A percentile compares a stretch with the other conserved stretches of the same genome.
Evolutionary conservation across 495 filamentous ascomycete species (phyloP).

Genomic region (Lasiosphaeria miniovina): DNA sequence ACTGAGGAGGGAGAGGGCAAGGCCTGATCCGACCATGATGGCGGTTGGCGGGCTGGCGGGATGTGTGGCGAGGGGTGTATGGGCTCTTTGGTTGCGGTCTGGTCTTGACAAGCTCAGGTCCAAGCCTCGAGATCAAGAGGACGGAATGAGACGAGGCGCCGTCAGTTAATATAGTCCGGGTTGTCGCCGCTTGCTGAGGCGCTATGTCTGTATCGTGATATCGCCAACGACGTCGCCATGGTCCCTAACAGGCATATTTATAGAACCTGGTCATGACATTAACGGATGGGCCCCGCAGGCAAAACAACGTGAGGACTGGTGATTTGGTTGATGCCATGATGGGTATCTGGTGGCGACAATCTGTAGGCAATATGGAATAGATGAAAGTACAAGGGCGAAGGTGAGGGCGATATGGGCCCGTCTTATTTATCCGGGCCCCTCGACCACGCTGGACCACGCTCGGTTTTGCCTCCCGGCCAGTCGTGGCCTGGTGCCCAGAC

Average conservation of each 20-base stretch:
- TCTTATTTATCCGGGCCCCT: slow-evolving; percentile 33
- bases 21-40: slow-evolving; percentile 29
- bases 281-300: slow-evolving; percentile 13
- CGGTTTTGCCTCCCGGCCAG: slow-evolving; percentile 14
- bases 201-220: neutral
- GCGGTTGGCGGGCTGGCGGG: slow-evolving; percentile 1
- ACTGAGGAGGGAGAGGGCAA: slow-evolving; percentile 31
- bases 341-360: slow-evolving; percentile 32
- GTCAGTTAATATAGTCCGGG: slow-evolving; percentile 22
- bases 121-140: slow-evolving; percentile 6
- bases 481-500: slow-evolving; percentile 17
- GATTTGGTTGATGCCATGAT: slow-evolving; percentile 17
- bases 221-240: slow-evolving; percentile 10
- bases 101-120: slow-evolving; percentile 18
- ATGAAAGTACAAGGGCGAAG: slow-evolving; percentile 29
- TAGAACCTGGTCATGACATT: slow-evolving; percentile 21
- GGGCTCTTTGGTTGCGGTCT: slow-evolving; percentile 10
- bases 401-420: slow-evolving; percentile 27
- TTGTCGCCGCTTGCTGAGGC: neutral
- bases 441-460: neutral
- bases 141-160: slow-evolving; percentile 7
- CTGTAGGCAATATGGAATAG: slow-evolving; percentile 36
- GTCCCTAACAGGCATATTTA: slow-evolving; percentile 23
- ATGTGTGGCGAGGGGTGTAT: slow-evolving; percentile 4
- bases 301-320: slow-evolving; percentile 16